Evolutionary conservation across 2,329 filamentous ascomycete genomes (phyloP).

Genomic region (Xylaria hypoxylon): DNA sequence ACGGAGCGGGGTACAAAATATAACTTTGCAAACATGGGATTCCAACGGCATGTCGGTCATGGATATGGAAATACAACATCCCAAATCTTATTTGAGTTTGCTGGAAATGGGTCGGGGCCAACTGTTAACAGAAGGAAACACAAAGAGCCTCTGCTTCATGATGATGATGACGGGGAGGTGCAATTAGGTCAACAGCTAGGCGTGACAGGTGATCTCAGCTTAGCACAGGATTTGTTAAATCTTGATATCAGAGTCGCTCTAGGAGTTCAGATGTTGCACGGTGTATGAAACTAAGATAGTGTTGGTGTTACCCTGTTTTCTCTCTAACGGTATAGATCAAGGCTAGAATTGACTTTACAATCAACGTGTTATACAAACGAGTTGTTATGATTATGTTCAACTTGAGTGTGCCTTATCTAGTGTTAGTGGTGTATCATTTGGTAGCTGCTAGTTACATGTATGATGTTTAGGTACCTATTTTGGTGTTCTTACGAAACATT

Average conservation of each 20-base stretch:
- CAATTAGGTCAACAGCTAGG: slow-evolving; percentile 29
- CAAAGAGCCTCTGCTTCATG: slow-evolving; percentile 23
- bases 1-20: neutral
- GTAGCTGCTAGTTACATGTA: neutral
- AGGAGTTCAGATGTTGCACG: slow-evolving; percentile 21
- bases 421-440: neutral
- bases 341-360: slow-evolving; percentile 11
- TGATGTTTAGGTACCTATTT: too few relatives aligned
- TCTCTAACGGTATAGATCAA: slow-evolving; percentile 23
- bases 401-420: neutral
- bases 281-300: slow-evolving; percentile 22
- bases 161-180: slow-evolving; percentile 37
- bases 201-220: slow-evolving; percentile 34
- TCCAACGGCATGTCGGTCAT: slow-evolving; percentile 18
- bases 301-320: slow-evolving; percentile 15
- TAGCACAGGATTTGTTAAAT: slow-evolving; percentile 32
- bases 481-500: neutral
- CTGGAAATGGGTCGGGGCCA: slow-evolving; percentile 8
- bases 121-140: slow-evolving; percentile 15
- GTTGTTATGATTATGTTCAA: neutral
- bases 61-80: slow-evolving; percentile 8
- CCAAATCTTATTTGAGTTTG: slow-evolving; percentile 11
- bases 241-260: slow-evolving; percentile 24
- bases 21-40: slow-evolving; percentile 17
- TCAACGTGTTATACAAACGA: slow-evolving; percentile 11